Conservation (phyloP, 2,329 filamentous ascomycete genomes). For the Epichloe gansuensis region DNA sequence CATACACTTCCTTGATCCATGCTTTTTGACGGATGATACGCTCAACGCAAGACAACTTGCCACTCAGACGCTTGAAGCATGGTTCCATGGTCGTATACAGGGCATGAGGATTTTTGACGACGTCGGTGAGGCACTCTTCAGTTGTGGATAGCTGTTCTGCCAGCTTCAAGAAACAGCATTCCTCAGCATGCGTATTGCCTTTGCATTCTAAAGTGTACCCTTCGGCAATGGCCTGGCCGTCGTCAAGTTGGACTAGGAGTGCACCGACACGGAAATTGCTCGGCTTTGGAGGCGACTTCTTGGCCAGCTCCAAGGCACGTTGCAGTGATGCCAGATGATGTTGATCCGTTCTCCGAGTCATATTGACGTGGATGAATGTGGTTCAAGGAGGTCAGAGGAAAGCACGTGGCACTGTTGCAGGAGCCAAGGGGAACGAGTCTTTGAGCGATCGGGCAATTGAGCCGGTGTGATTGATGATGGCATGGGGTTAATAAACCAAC, state of each 20-base stretch:
- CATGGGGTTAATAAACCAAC: not conserved
- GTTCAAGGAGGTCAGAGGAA: not conserved
- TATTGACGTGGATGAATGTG: constrained; percentile 3
- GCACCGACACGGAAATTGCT: constrained; percentile 93
- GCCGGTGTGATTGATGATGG: not conserved
- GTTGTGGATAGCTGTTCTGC: constrained; percentile 32
- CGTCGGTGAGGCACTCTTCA: constrained; percentile 42
- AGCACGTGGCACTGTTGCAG: not conserved
- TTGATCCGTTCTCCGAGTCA: constrained; percentile 16
- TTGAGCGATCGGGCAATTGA: not conserved
- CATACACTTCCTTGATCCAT: constrained; percentile 66
- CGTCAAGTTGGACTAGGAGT: constrained; percentile 52
- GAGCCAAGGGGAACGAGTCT: not conserved
- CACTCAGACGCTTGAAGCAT: constrained; percentile 61
- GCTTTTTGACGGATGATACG: constrained; percentile 54
- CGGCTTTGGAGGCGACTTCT: constrained; percentile 69
- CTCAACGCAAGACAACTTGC: constrained; percentile 67
- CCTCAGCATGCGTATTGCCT: constrained; percentile 94
- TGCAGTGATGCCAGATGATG: constrained; percentile 47
- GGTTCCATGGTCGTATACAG: constrained; percentile 94
- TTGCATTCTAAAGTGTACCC: constrained; percentile 85
- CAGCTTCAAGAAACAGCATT: constrained; percentile 76
- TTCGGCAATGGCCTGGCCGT: constrained; percentile 50
- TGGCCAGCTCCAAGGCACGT: constrained; percentile 63
- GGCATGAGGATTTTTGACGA: constrained; percentile 21